Evolutionary conservation across 129 eudicot species (phyloP).

Genomic region (Pulicaria dysenterica): DNA sequence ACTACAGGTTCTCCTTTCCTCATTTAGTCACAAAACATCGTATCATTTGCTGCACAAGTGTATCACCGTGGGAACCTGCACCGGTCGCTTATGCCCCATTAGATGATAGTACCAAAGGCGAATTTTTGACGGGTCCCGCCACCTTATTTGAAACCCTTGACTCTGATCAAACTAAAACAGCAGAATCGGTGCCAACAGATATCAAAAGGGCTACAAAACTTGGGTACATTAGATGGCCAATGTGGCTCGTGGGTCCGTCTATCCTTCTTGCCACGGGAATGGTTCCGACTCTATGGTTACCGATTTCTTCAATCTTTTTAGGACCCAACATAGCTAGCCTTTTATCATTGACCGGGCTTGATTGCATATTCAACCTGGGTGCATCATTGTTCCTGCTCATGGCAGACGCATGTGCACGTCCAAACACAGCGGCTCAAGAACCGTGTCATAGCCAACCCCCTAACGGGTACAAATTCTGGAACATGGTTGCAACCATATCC

Average conservation of each 20-base stretch:
- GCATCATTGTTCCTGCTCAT: conserved; percentile 82
- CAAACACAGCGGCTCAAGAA: conserved; percentile 36
- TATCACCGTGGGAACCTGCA: conserved; percentile 78
- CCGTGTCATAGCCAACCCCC: conserved; percentile 59
- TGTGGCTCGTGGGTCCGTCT: conserved; percentile 86
- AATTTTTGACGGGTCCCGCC: conserved; percentile 39
- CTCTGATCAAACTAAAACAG: conserved; percentile 43
- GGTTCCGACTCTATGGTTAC: conserved; percentile 92
- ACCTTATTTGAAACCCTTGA: conserved; percentile 59
- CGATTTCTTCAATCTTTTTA: conserved; percentile 76
- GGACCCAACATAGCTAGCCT: conserved; percentile 91
- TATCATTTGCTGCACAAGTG: conserved; percentile 52
- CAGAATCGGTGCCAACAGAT: conserved; percentile 29
- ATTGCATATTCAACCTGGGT: conserved; percentile 90
- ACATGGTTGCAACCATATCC: conserved; percentile 61
- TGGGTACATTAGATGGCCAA: conserved; percentile 66
- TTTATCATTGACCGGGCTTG: conserved; percentile 82
- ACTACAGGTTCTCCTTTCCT: conserved; percentile 34
- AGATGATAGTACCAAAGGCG: conserved; percentile 46
- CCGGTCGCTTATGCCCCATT: conserved; percentile 59
- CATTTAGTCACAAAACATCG: conserved; percentile 20
- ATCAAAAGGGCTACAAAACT: conserved; percentile 37
- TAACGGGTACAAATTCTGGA: conserved; percentile 65
- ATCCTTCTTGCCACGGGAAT: conserved; percentile 82
- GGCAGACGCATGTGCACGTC: conserved; percentile 82